Evolutionary conservation across 2,329 filamentous ascomycete species (phyloP).

Genomic region (Colletotrichum truncatum): DNA sequence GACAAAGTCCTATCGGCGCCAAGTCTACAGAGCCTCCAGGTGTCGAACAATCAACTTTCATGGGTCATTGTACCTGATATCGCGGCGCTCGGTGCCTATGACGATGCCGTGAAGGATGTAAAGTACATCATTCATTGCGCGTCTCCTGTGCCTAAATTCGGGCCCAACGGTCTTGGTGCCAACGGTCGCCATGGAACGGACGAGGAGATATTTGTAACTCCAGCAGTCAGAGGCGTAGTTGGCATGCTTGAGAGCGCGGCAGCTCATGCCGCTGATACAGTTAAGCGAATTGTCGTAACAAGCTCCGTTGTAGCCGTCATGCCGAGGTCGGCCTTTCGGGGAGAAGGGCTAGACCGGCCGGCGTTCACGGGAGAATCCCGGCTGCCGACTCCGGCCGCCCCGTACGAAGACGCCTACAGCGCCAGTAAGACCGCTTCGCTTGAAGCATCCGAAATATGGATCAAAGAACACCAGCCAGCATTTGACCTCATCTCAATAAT

Average conservation of each 20-base stretch:
- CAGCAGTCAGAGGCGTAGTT: not conserved
- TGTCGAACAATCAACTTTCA: slow-evolving; percentile 30
- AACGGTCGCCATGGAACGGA: not conserved
- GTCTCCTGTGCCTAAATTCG: slow-evolving; percentile 32
- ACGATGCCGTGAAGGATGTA: slow-evolving; percentile 48
- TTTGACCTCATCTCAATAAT: slow-evolving; percentile 47
- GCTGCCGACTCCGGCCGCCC: slow-evolving; percentile 28
- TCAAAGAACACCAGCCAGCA: slow-evolving; percentile 39
- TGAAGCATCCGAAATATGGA: slow-evolving; percentile 42
- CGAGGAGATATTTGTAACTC: not conserved
- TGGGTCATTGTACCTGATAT: slow-evolving; percentile 47
- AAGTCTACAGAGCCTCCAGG: slow-evolving; percentile 26
- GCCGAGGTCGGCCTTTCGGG: not conserved
- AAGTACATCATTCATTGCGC: slow-evolving; percentile 46
- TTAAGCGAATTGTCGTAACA: slow-evolving; percentile 54
- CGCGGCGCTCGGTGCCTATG: slow-evolving; percentile 44
- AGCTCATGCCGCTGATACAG: slow-evolving; percentile 3
- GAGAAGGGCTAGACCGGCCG: not conserved
- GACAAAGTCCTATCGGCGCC: slow-evolving; percentile 5
- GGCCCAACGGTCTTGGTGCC: not conserved
- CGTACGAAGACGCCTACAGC: slow-evolving; percentile 43
- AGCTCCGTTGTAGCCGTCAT: slow-evolving; percentile 41
- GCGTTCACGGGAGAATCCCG: slow-evolving; percentile 3
- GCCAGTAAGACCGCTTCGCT: slow-evolving; percentile 46
- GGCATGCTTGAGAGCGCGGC: not conserved